Percentiles rank a stretch among this genome's conserved stretches.
These are phyloP conservation scores for Aphanomyces cochlioides DNA, from an alignment of 352 stramenopile genomes.

Conservation along the genomic window DNA sequence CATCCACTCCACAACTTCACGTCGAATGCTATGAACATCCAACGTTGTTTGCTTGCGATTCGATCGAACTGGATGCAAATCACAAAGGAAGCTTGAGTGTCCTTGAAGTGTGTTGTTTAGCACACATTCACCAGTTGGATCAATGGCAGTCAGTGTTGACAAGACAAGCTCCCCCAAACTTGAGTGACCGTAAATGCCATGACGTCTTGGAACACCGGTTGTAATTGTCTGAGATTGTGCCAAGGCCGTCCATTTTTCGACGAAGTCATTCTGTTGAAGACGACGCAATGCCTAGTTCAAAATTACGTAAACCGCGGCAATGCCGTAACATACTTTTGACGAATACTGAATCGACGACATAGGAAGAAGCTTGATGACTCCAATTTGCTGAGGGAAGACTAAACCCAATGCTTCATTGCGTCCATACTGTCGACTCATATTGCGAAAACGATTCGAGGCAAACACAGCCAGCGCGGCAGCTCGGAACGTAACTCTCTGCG, in stretches of 20 bases:
- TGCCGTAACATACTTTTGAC: not conserved
- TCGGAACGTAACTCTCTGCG: slow-evolving; percentile 36
- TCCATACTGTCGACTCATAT: slow-evolving; percentile 18
- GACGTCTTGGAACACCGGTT: slow-evolving; percentile 4
- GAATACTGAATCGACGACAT: not conserved
- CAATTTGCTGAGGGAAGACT: slow-evolving; percentile 29
- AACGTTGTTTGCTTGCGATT: not conserved
- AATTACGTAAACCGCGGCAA: not conserved
- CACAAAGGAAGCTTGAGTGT: slow-evolving; percentile 25
- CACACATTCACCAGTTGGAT: slow-evolving; percentile 4
- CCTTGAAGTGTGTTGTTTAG: slow-evolving; percentile 20
- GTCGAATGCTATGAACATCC: slow-evolving; percentile 24
- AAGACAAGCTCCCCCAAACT: slow-evolving; percentile 7
- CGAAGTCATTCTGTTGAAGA: slow-evolving; percentile 9
- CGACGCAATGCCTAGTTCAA: not conserved
- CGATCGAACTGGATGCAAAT: slow-evolving; percentile 16
- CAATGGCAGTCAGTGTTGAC: slow-evolving; percentile 6
- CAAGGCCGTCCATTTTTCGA: slow-evolving; percentile 13
- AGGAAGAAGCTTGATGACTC: slow-evolving; percentile 20
- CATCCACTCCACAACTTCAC: slow-evolving; percentile 28
- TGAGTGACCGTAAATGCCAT: slow-evolving; percentile 19
- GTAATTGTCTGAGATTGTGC: not conserved
- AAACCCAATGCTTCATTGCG: slow-evolving; percentile 28
- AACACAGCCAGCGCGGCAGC: slow-evolving; percentile 59
- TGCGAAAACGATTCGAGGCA: slow-evolving; percentile 53